Conservation (phyloP, 2,329 filamentous ascomycete species). For the Pseudocercospora vitis region DNA sequence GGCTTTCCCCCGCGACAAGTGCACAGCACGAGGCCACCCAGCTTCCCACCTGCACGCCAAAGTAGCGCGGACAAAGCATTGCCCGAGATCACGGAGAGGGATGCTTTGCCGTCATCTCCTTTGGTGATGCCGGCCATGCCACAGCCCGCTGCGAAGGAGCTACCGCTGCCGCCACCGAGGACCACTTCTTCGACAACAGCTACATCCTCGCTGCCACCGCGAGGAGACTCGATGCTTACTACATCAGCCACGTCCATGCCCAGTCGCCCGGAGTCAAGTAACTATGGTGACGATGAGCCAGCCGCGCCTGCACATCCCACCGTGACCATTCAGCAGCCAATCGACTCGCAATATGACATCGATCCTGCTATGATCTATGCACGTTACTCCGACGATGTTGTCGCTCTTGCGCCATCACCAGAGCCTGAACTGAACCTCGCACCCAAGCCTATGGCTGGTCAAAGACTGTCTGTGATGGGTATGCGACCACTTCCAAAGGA, state of each 20-base stretch:
- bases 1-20: conserved; percentile 27
- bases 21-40: conserved; percentile 25
- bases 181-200: conserved; percentile 13
- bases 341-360: conserved; percentile 29
- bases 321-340: conserved; percentile 27
- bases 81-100: conserved; percentile 25
- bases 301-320: conserved; percentile 17
- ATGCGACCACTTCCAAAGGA: conserved; percentile 84
- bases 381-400: conserved; percentile 26
- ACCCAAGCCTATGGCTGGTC: conserved; percentile 16
- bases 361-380: conserved; percentile 30
- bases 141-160: conserved; percentile 24
- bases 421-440: conserved; percentile 22
- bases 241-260: conserved; percentile 16
- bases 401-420: conserved; percentile 23
- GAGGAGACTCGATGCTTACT: conserved; percentile 28
- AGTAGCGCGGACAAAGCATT: conserved; percentile 23
- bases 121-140: conserved; percentile 13
- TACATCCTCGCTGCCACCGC: conserved; percentile 23
- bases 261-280: conserved; percentile 30
- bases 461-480: conserved; percentile 56
- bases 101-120: conserved; percentile 12
- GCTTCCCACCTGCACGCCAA: conserved; percentile 14
- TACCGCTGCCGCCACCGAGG: conserved; percentile 20
- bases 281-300: conserved; percentile 32